phyloP scores from a whole-genome alignment of 1,139 yeast genomes.

The Yamadazyma triangularis region DNA sequence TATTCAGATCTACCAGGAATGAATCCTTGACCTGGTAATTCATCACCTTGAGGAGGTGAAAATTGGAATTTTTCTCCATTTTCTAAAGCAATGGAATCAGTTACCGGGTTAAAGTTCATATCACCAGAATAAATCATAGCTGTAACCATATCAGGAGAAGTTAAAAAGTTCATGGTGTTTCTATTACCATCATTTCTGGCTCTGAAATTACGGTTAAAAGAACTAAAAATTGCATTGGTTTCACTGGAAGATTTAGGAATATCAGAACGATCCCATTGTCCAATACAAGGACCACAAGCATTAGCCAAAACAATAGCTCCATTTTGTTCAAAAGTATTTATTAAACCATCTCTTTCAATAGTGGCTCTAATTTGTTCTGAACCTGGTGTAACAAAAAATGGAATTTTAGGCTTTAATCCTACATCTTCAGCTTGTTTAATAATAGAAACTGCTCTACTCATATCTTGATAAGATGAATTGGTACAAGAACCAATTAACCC shows the following conservation, averaged over 20 bases:
- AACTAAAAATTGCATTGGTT: slow-evolving; percentile 82
- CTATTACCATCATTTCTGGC: slow-evolving; percentile 98
- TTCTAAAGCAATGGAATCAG: slow-evolving; percentile 62
- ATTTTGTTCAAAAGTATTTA: slow-evolving; percentile 70
- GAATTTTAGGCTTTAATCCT: slow-evolving; percentile 89
- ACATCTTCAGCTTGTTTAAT: slow-evolving; percentile 78
- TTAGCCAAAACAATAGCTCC: slow-evolving; percentile 93
- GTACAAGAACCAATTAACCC: slow-evolving; percentile 98
- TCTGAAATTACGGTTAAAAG: slow-evolving; percentile 94
- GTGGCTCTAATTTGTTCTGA: slow-evolving; percentile 99
- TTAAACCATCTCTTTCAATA: slow-evolving; percentile 88
- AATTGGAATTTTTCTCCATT: slow-evolving; percentile 73
- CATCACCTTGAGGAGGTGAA: slow-evolving; percentile 74
- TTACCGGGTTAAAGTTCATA: slow-evolving; percentile 81
- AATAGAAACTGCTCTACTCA: slow-evolving; percentile 89
- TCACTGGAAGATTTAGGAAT: slow-evolving; percentile 63
- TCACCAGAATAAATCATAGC: slow-evolving; percentile 95
- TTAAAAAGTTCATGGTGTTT: slow-evolving; percentile 91
- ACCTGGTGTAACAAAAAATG: slow-evolving; percentile 97
- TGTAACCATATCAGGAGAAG: slow-evolving; percentile 95
- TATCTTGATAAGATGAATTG: slow-evolving; percentile 94
- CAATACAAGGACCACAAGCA: slow-evolving; percentile 99
- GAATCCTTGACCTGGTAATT: slow-evolving; percentile 78
- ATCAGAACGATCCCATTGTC: slow-evolving; percentile 90
- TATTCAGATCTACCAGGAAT: slow-evolving; percentile 76